A percentile compares a stretch with the other conserved stretches of the same genome.
These are phyloP conservation scores for Nidularia sp. DNA, from an alignment of 768 basidiomycete species.

Conservation along the genomic window DNA sequence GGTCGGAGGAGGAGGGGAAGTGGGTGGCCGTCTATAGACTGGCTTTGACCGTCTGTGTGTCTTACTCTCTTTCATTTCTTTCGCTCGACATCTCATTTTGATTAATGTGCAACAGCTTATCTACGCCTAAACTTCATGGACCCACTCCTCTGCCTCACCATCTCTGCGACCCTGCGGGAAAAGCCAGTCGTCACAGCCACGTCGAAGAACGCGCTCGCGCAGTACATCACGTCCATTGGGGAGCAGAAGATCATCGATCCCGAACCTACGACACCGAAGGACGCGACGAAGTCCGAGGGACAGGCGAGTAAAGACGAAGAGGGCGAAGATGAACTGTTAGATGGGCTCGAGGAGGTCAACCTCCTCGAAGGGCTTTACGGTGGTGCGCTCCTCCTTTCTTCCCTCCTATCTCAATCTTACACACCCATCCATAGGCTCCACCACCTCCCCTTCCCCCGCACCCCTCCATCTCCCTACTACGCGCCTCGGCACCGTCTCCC, in stretches of 20 bases:
- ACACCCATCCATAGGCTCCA: no score
- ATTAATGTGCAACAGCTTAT: slow-evolving; percentile 48
- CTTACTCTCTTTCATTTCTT: background rate
- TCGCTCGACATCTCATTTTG: slow-evolving; percentile 2
- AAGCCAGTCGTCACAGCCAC: slow-evolving; percentile 49
- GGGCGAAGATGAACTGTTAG: slow-evolving; percentile 32
- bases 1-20: slow-evolving; percentile 50
- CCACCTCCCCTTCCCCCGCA: no score
- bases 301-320: slow-evolving; percentile 8
- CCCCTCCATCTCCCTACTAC: slow-evolving; percentile 57
- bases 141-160: slow-evolving; percentile 80
- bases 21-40: slow-evolving; percentile 86
- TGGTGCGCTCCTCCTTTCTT: slow-evolving; percentile 34
- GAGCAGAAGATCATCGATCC: slow-evolving; percentile 28
- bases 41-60: slow-evolving; percentile 75
- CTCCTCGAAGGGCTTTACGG: slow-evolving; percentile 58
- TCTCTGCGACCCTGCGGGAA: slow-evolving; percentile 85
- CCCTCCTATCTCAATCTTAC: background rate
- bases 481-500: slow-evolving; percentile 64
- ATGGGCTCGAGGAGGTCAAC: slow-evolving; percentile 52
- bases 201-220: slow-evolving; percentile 37
- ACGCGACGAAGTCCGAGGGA: slow-evolving; percentile 5
- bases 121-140: slow-evolving; percentile 63
- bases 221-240: slow-evolving; percentile 32
- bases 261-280: slow-evolving; percentile 23